These are phyloP conservation scores for Meyerozyma smithsonii DNA, from an alignment of 1,139 yeast genomes.

Conservation along the genomic window DNA sequence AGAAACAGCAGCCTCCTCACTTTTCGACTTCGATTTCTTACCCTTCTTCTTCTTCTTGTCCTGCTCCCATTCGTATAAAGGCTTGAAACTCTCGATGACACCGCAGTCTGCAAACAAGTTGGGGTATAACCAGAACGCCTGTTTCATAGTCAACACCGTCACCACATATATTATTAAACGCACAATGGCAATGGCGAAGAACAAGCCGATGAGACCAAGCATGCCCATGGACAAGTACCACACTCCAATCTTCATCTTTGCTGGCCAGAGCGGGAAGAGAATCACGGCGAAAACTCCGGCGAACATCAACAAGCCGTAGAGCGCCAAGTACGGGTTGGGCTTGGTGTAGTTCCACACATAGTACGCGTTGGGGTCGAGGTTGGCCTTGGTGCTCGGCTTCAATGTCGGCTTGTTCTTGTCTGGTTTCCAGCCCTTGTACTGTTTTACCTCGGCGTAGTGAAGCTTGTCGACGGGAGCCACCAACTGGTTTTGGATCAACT, in stretches of 20 bases:
- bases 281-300: conserved; percentile 70
- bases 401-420: conserved; percentile 74
- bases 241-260: conserved; percentile 80
- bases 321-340: conserved; percentile 62
- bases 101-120: conserved; percentile 95
- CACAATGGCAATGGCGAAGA: conserved; percentile 75
- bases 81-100: conserved; percentile 85
- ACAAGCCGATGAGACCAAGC: conserved; percentile 67
- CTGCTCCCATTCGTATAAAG: conserved; percentile 83
- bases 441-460: conserved; percentile 66
- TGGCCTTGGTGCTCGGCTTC: conserved; percentile 62
- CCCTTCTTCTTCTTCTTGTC: conserved; percentile 31
- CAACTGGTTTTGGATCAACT: conserved; percentile 68
- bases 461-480: conserved; percentile 72
- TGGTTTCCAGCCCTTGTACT: conserved; percentile 57
- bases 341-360: conserved; percentile 83
- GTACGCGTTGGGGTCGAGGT: conserved; percentile 71
- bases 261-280: conserved; percentile 96
- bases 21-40: conserved; percentile 24
- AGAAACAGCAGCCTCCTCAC: conserved; percentile 12
- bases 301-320: conserved; percentile 62
- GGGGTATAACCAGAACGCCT: conserved; percentile 93
- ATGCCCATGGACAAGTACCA: conserved; percentile 83
- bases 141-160: conserved; percentile 54
- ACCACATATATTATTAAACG: conserved; percentile 69